Base-by-base conservation (phyloP, 345 rosid species). In the Citrus maxima region DNA sequence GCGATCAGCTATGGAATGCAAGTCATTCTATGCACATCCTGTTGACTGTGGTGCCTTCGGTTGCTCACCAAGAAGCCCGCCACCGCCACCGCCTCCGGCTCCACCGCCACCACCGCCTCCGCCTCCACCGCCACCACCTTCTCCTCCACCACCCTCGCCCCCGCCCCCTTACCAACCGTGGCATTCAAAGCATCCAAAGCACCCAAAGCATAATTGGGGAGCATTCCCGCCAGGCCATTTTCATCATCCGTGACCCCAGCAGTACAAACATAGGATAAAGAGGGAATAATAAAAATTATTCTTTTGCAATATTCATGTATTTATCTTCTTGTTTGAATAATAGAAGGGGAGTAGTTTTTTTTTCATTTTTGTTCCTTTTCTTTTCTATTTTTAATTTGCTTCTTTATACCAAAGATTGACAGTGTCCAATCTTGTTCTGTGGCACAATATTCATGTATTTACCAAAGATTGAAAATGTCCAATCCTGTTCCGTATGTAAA, bases 1-100 rank as follows among this genome's bases (percentile, higher is more conserved):
- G 78, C 82, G 98, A 34, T 86, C 98, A 24, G 71, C 74, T 3
- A 69, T 79, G 18, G 93, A 90, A 67, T 95, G 98, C 65, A 83
- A 77, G 58, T 77, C 89, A 0, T 89, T 92, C 71, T 86, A 93
- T 81, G 84, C 84, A 32, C 73, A 83, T 79, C 92, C 91, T 40
- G 77, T 86, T 70, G 80, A 85, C 72, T 95, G 97, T 72, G 83
- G 84, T 7, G 84, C 88, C 25, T 86, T 76, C 10, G 90, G 92
- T 27, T 90, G 94, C 82, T 80, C 91, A 64, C 80, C 87, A 8
- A 81, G 78, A 67, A 68, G 77, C 59, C 85, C 81, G 0, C 82
- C 92, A 0, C 86, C 84, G 0, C 70, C 87, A 0, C 86, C 88
- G 0, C 84, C 94, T 0, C 87, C 51, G 1, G 18, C 51, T 12